Evolutionary conservation across 2,329 filamentous ascomycete species (phyloP).

Genomic region (Colletotrichum sp.): DNA sequence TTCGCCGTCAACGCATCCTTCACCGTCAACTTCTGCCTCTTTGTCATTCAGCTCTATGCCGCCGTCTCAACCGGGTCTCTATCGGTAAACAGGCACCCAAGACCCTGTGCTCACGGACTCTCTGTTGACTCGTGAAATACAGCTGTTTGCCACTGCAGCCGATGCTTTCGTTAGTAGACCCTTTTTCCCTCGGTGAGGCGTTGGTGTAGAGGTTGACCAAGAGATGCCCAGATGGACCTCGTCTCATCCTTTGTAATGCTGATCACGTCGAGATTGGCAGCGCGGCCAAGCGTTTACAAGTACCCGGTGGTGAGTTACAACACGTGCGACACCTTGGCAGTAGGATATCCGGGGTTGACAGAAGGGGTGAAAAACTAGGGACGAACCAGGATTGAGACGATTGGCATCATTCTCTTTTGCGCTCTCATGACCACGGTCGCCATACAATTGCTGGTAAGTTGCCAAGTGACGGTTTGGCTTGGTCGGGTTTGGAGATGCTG

Average conservation of each 20-base stretch:
- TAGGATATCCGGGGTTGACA: background rate
- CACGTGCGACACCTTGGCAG: background rate
- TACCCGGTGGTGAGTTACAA: conserved; percentile 57
- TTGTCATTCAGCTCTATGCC: conserved; percentile 64
- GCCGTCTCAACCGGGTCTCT: conserved; percentile 64
- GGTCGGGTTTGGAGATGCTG: conserved; percentile 22
- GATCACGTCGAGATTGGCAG: conserved; percentile 63
- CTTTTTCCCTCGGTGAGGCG: background rate
- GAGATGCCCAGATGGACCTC: conserved; percentile 56
- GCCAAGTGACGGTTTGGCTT: conserved; percentile 9
- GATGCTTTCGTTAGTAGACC: conserved; percentile 60
- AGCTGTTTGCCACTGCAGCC: conserved; percentile 68
- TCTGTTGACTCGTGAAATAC: conserved; percentile 15
- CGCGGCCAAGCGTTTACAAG: conserved; percentile 63
- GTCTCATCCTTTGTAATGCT: conserved; percentile 69
- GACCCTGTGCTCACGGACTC: background rate
- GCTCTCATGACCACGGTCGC: conserved; percentile 71
- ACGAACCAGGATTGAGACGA: conserved; percentile 66
- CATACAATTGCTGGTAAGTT: conserved; percentile 61
- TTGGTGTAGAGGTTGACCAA: conserved; percentile 19
- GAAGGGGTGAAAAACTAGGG: conserved; percentile 39
- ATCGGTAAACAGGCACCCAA: conserved; percentile 34
- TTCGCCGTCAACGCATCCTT: conserved; percentile 60
- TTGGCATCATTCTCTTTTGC: conserved; percentile 70
- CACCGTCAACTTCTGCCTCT: conserved; percentile 56